phyloP scores from a whole-genome alignment of 176 grass and related monocot species.

The Lolium rigidum region DNA sequence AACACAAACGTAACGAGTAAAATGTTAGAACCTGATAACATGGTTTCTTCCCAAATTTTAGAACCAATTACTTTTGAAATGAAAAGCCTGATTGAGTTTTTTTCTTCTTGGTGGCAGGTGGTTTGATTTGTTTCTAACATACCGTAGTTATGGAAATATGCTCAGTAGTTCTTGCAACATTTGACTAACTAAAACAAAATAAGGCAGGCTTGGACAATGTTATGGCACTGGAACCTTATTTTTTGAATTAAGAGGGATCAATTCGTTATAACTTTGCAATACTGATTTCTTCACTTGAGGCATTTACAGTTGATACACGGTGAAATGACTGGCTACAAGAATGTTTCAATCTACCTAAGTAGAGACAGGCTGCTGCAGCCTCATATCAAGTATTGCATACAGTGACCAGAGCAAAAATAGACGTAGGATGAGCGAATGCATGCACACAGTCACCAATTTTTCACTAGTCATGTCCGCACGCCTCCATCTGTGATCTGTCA shows the following conservation, averaged over 20 bases:
- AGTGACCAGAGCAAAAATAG: conserved; percentile 38
- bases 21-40: conserved; percentile 8
- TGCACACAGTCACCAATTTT: conserved; percentile 32
- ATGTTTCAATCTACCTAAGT: conserved; percentile 10
- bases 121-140: not conserved
- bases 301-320: conserved; percentile 42
- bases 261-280: conserved; percentile 6
- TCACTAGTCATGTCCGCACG: conserved; percentile 36
- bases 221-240: not conserved
- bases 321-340: not conserved
- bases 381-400: conserved; percentile 48
- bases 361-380: conserved; percentile 17
- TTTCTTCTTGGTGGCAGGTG: not conserved
- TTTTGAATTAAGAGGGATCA: conserved; percentile 25
- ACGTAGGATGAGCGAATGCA: conserved; percentile 32
- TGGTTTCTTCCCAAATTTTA: not conserved
- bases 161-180: conserved; percentile 5
- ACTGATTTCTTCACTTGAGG: conserved; percentile 17
- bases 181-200: not conserved
- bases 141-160: not conserved
- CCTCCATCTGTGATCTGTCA: conserved; percentile 40
- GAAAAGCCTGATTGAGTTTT: not conserved
- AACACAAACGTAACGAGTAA: not conserved
- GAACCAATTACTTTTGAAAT: not conserved
- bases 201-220: not conserved